Evolutionary conservation across 2,329 filamentous ascomycete species (phyloP), one percentile per base, ranked within the genome.

Genomic region (Botrytis deweyae): DNA sequence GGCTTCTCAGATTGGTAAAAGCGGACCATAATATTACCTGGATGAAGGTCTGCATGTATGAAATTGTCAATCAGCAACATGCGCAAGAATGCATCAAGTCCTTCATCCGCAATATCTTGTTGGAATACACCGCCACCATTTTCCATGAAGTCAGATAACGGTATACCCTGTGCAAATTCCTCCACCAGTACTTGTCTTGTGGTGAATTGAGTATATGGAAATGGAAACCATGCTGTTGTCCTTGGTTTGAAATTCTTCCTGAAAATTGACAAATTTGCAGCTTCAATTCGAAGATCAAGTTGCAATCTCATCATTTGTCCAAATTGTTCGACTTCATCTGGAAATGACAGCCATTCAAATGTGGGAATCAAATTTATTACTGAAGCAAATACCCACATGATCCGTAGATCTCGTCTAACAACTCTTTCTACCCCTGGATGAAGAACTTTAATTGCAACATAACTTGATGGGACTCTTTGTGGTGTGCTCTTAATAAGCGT

Each of bases 251-350:
- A 99, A 81, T 98, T 93, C 79, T 92, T 91, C 70, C 96, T 91
- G 85, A 99, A 98, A 22, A 91, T 90, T 36, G 91, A 90, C 4
- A 99, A 86, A 79, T 99, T 99, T 55, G 95, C 92, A 1, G 94
- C 92, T 82, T 99, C 96, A 75, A 98, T 98, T 70, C 96, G 92
- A 52, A 99, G 87, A 82, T 99, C 96, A 4, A 99, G 87, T 81
- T 99, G 96, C n/a, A 98, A 86, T 79, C 92, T 92, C 96, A 99
- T 99, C 96, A 99, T 99, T 81, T 97, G 93, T 38, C 95, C 95
- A 80, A 99, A 99, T 80, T 98, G 94, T 22, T 87, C 84, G 4
- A 98, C 96, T 82, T 99, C 96, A 78, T 98, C 95, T 0, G 96
- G 96, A 14, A 99, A 89, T 0, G 95, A 98, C 9, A 99, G 87